Evolutionary conservation across 1,139 yeast species (phyloP), one percentile per base, ranked within the genome.

Genomic region (Eremothecium coryli): DNA sequence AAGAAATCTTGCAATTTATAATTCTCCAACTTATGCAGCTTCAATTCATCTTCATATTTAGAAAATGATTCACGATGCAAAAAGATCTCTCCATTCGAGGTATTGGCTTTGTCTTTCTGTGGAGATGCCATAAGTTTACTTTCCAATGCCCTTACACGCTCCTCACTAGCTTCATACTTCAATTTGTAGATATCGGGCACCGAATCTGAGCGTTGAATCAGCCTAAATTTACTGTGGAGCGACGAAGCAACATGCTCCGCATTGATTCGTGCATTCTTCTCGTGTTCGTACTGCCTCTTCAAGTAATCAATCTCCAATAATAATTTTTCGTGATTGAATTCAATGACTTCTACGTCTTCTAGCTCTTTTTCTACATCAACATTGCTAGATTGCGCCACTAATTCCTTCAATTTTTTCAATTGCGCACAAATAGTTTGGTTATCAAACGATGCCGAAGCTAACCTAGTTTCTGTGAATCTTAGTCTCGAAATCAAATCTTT

Each of bases 401-500:
- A 45, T 28, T 51, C 52, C 32, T 50, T 58, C 26, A 66, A 34
- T 32, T 60, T 64, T 23, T 58, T 58, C 6, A 68, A 35, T 31
- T 64, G 63, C n/a, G 66, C 64, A 29, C 57, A 59, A 33, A 67
- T 45, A 24, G 62, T 67, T 39, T 71, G 70, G 38, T 66, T 68
- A 36, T 70, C 75, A 43, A 70, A 69, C 2, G 73, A 62, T 32
- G 72, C 71, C 5, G 75, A 65, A 1, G 76, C 76, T 12, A 71
- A 46, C 42, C 73, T 59, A 0, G 73, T 68, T 44, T 76, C 80
- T 9, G 80, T 56, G 45, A 77, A 60, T 22, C 68, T 65, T 36
- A 78, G 48, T 40, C 79, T 84, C 33, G 78, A 76, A n/a, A 62
- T 57, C 27, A 78, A 52, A 43, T 71, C 70, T 28, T 49, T 50